A percentile compares a stretch with the other conserved stretches of the same genome.
These are phyloP conservation scores for Fusarium coffeatum DNA, from an alignment of 2,329 filamentous ascomycete species.

Conservation along the genomic window DNA sequence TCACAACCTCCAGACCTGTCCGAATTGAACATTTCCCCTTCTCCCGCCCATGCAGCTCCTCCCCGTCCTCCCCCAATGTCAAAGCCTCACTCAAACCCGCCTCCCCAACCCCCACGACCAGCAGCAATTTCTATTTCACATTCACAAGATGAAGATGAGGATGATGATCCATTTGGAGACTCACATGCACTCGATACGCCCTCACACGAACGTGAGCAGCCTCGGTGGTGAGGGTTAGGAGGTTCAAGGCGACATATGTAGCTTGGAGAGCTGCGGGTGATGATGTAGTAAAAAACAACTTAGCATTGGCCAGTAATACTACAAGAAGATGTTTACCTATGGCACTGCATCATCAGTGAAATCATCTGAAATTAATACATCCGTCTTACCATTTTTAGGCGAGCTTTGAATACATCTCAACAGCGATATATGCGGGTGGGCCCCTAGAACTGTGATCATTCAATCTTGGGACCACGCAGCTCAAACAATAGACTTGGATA, in stretches of 20 bases:
- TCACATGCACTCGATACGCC: conserved; percentile 72
- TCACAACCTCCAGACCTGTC: conserved; percentile 58
- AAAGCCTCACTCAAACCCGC: conserved; percentile 37
- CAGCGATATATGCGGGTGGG: background rate
- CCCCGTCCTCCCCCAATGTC: conserved; percentile 51
- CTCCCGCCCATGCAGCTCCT: conserved; percentile 58
- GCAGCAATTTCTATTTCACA: conserved; percentile 36
- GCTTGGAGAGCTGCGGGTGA: background rate
- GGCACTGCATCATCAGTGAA: background rate
- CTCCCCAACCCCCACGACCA: conserved; percentile 36
- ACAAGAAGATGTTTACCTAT: background rate
- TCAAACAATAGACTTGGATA: background rate
- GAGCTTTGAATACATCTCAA: background rate
- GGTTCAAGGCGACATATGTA: background rate
- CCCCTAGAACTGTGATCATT: background rate
- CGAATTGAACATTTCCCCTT: conserved; percentile 56
- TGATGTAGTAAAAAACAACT: background rate
- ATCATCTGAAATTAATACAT: background rate
- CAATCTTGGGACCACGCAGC: background rate
- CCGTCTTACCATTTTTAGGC: background rate
- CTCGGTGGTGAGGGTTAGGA: conserved; percentile 44
- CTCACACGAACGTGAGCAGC: conserved; percentile 46
- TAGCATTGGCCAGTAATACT: background rate
- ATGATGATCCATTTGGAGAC: conserved; percentile 90
- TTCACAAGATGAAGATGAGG: conserved; percentile 77